phyloP scores from a whole-genome alignment of 495 filamentous ascomycete species.

The Neurospora sp. region DNA sequence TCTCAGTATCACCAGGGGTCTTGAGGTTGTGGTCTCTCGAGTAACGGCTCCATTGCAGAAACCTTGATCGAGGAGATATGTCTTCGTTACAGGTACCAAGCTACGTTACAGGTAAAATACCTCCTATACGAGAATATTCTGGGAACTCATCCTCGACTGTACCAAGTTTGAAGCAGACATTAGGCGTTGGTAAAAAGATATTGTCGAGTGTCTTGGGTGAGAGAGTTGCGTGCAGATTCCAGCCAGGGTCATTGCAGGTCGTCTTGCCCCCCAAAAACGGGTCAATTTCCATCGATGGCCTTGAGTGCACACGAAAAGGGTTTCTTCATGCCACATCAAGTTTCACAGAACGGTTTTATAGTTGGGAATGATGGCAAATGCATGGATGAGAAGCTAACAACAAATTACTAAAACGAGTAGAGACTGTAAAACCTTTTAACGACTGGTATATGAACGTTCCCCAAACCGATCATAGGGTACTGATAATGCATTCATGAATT shows the following conservation, averaged over 20 bases:
- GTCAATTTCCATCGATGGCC: too few species aligned
- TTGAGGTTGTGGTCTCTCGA: neutral
- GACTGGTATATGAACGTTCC: too few species aligned
- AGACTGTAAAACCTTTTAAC: too few species aligned
- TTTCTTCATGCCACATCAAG: too few species aligned
- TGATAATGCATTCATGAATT: too few species aligned
- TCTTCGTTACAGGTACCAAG: neutral
- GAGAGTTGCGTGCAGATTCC: neutral
- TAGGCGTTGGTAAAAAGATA: neutral
- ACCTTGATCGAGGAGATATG: neutral
- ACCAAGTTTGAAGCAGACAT: neutral
- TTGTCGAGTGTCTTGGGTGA: neutral
- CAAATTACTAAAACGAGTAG: too few species aligned
- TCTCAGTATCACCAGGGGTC: neutral
- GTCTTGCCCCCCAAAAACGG: neutral
- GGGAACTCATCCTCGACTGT: neutral
- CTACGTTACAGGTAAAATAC: neutral
- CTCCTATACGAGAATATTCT: fast-evolving
- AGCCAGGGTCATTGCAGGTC: neutral
- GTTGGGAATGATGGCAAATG: too few species aligned
- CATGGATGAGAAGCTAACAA: too few species aligned
- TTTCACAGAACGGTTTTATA: too few species aligned
- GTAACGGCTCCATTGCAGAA: neutral
- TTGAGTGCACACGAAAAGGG: too few species aligned
- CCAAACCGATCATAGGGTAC: too few species aligned